Base-by-base conservation (phyloP, 2,329 filamentous ascomycete species). In the Penicillium sp. region DNA sequence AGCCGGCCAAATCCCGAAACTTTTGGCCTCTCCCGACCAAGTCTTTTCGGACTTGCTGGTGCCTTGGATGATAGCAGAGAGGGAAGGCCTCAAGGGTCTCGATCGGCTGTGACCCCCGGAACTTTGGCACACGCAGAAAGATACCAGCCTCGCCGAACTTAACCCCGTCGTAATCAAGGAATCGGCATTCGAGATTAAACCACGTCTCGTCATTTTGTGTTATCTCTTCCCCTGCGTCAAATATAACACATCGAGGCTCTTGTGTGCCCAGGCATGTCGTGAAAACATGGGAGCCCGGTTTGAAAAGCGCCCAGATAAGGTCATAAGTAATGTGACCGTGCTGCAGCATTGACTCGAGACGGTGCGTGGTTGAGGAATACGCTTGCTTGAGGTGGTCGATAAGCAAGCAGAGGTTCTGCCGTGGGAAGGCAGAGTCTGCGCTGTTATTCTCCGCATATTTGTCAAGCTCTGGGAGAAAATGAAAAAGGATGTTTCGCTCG, bases 11-110 rank as follows among this genome's bases (percentile, higher is more conserved):
- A 45, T 55, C 19, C 21, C 52, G 38, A 46, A 55, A 55, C 38
- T 46, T 55, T 55, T 55, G 52, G 23, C 52, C 52, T 30, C 52
- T 45, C 26, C 45, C 38, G 21, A 55, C 38, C 52, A 55, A 55
- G 52, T 55, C 52, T 45, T 46, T 30, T 19, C 38, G 38, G 41
- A 55, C 23, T 46, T 55, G 52, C 41, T 46, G 23, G 38, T 46
- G 23, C 23, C 23, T 46, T 45, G 52, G 52, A 46, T 55, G 52
- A 19, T 55, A n/a, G 38, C 23, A 19, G 52, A 55, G 52, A 45
- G 52, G 52, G 41, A 55, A 55, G 38, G 41, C 52, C 17, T 55
- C 52, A 51, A 51, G 48, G 17, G 35, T 26, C 23, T 26, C 23
- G 23, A 26, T 26, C 5, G 23, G 23, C 23, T 26, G 3, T 26